Percentiles rank a stretch among this genome's conserved stretches.
Evolutionary conservation across 2,329 filamentous ascomycete species (phyloP).

Genomic region (Botrytis deweyae): DNA sequence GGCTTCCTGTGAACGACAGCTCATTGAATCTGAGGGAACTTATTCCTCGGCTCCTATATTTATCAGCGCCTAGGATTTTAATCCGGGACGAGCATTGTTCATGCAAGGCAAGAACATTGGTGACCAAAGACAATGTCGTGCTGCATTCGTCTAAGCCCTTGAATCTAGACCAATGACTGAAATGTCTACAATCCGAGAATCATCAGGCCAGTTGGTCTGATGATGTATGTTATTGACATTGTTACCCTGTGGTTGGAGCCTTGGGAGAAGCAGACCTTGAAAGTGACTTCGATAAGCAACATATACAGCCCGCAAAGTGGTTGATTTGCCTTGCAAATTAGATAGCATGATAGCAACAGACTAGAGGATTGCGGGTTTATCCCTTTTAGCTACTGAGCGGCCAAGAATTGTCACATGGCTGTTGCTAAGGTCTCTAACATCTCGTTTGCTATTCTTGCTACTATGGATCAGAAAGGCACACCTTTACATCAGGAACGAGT

Average conservation of each 20-base stretch:
- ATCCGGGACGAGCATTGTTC: neutral
- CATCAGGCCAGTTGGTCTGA: neutral
- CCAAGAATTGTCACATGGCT: neutral
- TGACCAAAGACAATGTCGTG: neutral
- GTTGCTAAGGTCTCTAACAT: neutral
- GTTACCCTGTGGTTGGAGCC: neutral
- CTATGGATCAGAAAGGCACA: neutral
- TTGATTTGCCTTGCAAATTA: neutral
- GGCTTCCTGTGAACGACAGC: neutral
- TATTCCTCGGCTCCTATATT: neutral
- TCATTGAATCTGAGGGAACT: neutral
- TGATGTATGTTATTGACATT: neutral
- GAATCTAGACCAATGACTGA: neutral
- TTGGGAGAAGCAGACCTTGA: neutral
- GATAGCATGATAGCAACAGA: neutral
- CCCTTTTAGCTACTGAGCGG: neutral
- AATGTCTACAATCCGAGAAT: neutral
- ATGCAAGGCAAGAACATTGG: neutral
- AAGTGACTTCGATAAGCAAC: neutral
- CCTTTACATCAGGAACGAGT: neutral
- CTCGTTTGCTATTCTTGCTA: neutral
- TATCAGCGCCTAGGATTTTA: neutral
- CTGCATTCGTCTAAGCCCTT: neutral
- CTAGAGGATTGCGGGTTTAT: neutral
- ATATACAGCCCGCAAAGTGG: neutral